These are phyloP conservation scores for Sclerotinia glacialis DNA, from an alignment of 2,329 filamentous ascomycete species.

Conservation along the genomic window DNA sequence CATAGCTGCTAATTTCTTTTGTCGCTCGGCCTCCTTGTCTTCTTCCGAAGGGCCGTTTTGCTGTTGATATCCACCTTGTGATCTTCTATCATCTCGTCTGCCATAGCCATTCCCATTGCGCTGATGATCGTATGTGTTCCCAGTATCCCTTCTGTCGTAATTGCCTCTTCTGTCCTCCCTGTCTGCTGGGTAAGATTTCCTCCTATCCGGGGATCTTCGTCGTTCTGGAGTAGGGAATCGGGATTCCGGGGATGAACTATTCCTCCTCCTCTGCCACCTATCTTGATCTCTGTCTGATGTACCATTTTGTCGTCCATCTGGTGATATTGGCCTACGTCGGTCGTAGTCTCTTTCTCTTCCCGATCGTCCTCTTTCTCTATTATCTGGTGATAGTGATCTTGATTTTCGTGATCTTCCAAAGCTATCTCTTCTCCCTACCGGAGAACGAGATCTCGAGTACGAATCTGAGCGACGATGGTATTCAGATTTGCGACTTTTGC, in stretches of 20 bases:
- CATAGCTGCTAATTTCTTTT: slow-evolving; percentile 69
- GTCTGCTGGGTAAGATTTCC: slow-evolving; percentile 32
- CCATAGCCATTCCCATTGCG: slow-evolving; percentile 32
- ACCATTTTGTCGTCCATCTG: slow-evolving; percentile 6
- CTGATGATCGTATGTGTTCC: slow-evolving; percentile 32
- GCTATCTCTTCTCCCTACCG: slow-evolving; percentile 29
- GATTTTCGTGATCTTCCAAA: slow-evolving; percentile 28
- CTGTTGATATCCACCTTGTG: slow-evolving; percentile 18
- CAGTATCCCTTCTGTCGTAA: slow-evolving; percentile 29
- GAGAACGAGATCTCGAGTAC: slow-evolving; percentile 35
- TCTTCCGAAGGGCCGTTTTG: slow-evolving; percentile 20
- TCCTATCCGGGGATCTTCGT: slow-evolving; percentile 38
- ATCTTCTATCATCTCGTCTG: slow-evolving; percentile 33
- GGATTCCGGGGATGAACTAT: slow-evolving; percentile 35
- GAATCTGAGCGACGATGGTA: slow-evolving; percentile 45
- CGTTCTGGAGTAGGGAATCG: slow-evolving; percentile 43
- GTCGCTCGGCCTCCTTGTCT: slow-evolving; percentile 55
- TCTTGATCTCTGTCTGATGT: not conserved
- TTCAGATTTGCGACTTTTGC: slow-evolving; percentile 32
- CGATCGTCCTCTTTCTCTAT: slow-evolving; percentile 27
- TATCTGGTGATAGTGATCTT: slow-evolving; percentile 38
- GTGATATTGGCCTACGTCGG: slow-evolving; percentile 22
- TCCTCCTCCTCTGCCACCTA: slow-evolving; percentile 23
- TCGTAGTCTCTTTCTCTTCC: slow-evolving; percentile 28
- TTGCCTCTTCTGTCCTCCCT: slow-evolving; percentile 31